A percentile compares a stretch with the other conserved stretches of the same genome.
Evolutionary conservation across 345 rosid species (phyloP).

Genomic region (Crucihimalaya himalaica): DNA sequence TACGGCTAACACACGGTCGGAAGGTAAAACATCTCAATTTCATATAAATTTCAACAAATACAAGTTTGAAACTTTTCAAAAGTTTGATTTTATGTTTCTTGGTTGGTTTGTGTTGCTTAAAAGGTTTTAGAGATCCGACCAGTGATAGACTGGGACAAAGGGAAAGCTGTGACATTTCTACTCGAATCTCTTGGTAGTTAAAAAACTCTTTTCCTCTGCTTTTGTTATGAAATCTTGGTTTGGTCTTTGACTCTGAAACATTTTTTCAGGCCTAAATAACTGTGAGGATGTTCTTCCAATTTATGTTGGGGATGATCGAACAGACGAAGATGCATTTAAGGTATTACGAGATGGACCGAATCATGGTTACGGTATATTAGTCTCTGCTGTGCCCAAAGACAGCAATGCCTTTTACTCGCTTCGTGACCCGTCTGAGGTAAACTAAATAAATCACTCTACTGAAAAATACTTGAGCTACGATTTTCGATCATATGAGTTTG

Average conservation of each 20-base stretch:
- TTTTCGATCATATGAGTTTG: neutral
- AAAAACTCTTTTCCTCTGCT: constrained; percentile 5
- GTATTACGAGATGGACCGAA: constrained; percentile 70
- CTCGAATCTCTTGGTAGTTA: constrained; percentile 86
- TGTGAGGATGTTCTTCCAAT: constrained; percentile 89
- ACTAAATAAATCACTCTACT: neutral
- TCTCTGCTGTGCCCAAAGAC: constrained; percentile 78
- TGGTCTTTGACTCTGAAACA: constrained; percentile 1
- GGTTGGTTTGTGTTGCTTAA: constrained; percentile 6
- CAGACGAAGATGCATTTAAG: constrained; percentile 98
- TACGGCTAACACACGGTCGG: constrained; percentile 72
- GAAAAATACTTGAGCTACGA: neutral
- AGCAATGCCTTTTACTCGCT: constrained; percentile 83
- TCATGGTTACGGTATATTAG: constrained; percentile 78
- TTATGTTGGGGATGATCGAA: constrained; percentile 92
- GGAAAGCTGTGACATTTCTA: constrained; percentile 84
- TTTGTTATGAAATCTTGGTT: neutral
- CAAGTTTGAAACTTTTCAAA: neutral
- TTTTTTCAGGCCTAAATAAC: constrained; percentile 56
- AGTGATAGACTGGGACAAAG: constrained; percentile 93
- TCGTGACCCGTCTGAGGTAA: constrained; percentile 85
- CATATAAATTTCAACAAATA: neutral
- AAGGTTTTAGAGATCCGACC: constrained; percentile 97
- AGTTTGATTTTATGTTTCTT: constrained; percentile 15
- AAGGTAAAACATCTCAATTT: constrained; percentile 51